Evolutionary conservation across 805 yeast genomes (phyloP).

Genomic region (Candida odintsovae): DNA sequence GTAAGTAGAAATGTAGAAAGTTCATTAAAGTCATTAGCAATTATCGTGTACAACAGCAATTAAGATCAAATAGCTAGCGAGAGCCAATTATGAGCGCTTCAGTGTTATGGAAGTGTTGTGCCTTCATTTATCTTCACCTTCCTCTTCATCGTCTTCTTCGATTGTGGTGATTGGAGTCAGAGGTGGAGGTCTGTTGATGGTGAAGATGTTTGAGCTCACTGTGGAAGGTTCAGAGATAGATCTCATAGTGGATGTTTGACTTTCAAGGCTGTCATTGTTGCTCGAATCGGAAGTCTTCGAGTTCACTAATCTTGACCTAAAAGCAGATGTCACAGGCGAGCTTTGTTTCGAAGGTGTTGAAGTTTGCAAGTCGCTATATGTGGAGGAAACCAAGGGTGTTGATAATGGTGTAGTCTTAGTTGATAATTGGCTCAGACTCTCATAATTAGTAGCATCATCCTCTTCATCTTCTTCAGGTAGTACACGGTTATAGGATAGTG

Average conservation of each 20-base stretch:
- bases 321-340: slow-evolving; percentile 15
- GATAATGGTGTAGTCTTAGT: slow-evolving; percentile 7
- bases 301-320: slow-evolving; percentile 12
- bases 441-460: slow-evolving; percentile 15
- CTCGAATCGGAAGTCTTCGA: background rate
- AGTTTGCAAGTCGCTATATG: background rate
- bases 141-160: slow-evolving; percentile 17
- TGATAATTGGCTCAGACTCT: slow-evolving; percentile 12
- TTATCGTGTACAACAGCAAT: background rate
- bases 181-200: slow-evolving; percentile 10
- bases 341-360: background rate
- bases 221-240: background rate
- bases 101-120: background rate
- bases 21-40: background rate
- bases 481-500: background rate
- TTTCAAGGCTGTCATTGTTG: background rate
- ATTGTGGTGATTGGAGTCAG: slow-evolving; percentile 18
- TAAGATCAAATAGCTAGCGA: background rate
- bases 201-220: slow-evolving; percentile 13
- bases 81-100: background rate
- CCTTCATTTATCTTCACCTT: background rate
- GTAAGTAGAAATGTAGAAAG: background rate
- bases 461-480: slow-evolving; percentile 14
- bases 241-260: background rate
- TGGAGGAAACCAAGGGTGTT: slow-evolving; percentile 5